phyloP scores from a whole-genome alignment of 768 basidiomycete genomes.

The Boletus bicolor region DNA sequence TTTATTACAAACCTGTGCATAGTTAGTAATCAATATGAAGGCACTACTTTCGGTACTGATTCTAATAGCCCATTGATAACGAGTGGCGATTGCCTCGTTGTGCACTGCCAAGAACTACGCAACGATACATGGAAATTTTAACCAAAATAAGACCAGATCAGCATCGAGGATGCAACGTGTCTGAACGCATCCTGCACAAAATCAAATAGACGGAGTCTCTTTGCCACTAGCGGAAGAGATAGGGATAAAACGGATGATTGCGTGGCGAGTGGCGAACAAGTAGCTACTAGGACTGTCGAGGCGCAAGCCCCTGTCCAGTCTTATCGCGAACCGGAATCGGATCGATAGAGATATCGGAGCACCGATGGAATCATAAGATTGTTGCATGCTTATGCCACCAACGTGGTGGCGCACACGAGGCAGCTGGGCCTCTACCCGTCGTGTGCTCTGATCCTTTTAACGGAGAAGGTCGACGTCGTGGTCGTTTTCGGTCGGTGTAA shows the following conservation, averaged over 20 bases:
- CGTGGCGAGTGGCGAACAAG: background rate
- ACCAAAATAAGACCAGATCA: slow-evolving; percentile 13
- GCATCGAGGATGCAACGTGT: slow-evolving; percentile 30
- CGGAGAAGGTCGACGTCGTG: slow-evolving; percentile 7
- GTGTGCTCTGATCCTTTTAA: slow-evolving; percentile 10
- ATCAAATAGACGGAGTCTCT: slow-evolving; percentile 29
- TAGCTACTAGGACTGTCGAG: background rate
- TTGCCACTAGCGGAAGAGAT: slow-evolving; percentile 18
- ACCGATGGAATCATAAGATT: background rate
- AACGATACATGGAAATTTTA: slow-evolving; percentile 17
- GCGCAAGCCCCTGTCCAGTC: background rate
- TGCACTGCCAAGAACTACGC: slow-evolving; percentile 20
- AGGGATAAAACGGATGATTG: slow-evolving; percentile 13
- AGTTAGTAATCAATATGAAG: slow-evolving; percentile 22
- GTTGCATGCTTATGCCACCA: slow-evolving; percentile 11
- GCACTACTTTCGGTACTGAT: slow-evolving; percentile 15
- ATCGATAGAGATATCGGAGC: slow-evolving; percentile 10
- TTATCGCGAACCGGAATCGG: slow-evolving; percentile 18
- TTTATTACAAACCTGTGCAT: slow-evolving; percentile 23
- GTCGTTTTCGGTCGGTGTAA: slow-evolving; percentile 7
- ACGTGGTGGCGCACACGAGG: slow-evolving; percentile 31
- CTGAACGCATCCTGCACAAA: slow-evolving; percentile 15
- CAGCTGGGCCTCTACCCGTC: slow-evolving; percentile 1
- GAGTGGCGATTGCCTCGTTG: slow-evolving; percentile 23
- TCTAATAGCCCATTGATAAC: slow-evolving; percentile 15